Evolutionary conservation across 139 green algal genomes (phyloP), one percentile per base, ranked within the genome.

Genomic region (Spirogloea muscicola): DNA sequence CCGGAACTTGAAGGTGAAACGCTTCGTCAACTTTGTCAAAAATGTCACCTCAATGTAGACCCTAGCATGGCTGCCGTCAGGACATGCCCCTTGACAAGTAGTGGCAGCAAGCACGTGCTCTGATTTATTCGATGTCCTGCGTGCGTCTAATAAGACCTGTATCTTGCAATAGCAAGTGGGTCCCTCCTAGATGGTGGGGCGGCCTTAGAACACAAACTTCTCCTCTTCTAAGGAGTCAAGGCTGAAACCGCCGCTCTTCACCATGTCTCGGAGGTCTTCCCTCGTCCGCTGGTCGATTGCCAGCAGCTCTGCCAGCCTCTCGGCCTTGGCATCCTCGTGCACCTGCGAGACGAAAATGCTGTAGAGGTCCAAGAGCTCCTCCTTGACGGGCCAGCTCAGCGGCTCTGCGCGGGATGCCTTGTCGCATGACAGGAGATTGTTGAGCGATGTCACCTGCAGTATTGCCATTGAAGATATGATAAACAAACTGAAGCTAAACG

Each of bases 321-420:
- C 61, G 3, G 9, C 25, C 5, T n/a, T 1, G 2, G 59, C 51
- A 9, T 59, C 41, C 9, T 72, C 34, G 16, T 80, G 33, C n/a
- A 16, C 40, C 46, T n/a, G n/a, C n/a, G n/a, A n/a, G n/a, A 80
- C 59, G 40, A 96, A 82, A 3, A 89, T 84, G 55, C 93, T 79
- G 52, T 88, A 97, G 25, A 97, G 64, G 65, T 97, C 91, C 55
- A 85, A 63, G 60, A 96, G 68, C 86, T 97, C 92, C 37, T 86
- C 85, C 48, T 85, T 39, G 25, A 80, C 64, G 16, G 36, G 9
- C 72, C 72, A 80, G 13, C 9, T 3, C 42, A 80, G 33, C 0
- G 85, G 7, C 48, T 69, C 42, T 3, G 84, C 80, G 16, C 86
- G 81, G 62, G 86, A 52, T 3, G 86, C 88, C 27, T 77, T 74